Conservation (phyloP, 257 asterid species). For the Solanum neorickii region DNA sequence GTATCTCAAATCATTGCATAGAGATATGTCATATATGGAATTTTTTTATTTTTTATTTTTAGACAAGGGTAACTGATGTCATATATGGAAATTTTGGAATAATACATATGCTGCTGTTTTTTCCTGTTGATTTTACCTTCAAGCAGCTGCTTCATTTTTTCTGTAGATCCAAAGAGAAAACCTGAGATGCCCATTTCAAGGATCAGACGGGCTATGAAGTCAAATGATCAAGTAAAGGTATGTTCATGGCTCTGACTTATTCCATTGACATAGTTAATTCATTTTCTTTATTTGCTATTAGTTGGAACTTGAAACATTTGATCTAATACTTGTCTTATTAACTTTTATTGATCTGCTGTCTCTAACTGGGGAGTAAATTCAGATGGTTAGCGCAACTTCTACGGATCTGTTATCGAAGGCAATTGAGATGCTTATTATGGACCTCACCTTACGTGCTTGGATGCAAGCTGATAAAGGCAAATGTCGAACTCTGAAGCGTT, state of each 20-base stretch:
- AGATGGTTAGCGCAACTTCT: conserved; percentile 36
- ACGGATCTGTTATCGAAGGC: conserved; percentile 24
- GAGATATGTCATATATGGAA: not conserved
- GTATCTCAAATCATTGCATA: not conserved
- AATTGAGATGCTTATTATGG: conserved; percentile 23
- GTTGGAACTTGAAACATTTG: not conserved
- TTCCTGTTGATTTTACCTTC: not conserved
- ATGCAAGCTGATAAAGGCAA: conserved; percentile 6
- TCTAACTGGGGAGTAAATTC: not conserved
- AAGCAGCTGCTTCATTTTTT: not conserved
- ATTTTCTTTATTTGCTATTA: not conserved
- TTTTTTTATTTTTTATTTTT: no score
- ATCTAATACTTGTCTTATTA: not conserved
- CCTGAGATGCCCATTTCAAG: conserved; percentile 27
- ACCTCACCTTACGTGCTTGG: conserved; percentile 30
- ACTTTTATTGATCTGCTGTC: not conserved
- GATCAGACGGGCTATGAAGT: conserved; percentile 25
- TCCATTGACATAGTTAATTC: not conserved
- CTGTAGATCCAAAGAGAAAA: conserved; percentile 12
- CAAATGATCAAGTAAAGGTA: conserved; percentile 27
- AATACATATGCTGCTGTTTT: not conserved
- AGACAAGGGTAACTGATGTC: not conserved
- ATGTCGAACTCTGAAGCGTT: conserved; percentile 12
- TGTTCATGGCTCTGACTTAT: not conserved
- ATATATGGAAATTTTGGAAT: not conserved